Percentiles rank a stretch among this genome's conserved stretches.
Conservation (phyloP, 2,329 filamentous ascomycete genomes). For the Aspergillus flavus region DNA sequence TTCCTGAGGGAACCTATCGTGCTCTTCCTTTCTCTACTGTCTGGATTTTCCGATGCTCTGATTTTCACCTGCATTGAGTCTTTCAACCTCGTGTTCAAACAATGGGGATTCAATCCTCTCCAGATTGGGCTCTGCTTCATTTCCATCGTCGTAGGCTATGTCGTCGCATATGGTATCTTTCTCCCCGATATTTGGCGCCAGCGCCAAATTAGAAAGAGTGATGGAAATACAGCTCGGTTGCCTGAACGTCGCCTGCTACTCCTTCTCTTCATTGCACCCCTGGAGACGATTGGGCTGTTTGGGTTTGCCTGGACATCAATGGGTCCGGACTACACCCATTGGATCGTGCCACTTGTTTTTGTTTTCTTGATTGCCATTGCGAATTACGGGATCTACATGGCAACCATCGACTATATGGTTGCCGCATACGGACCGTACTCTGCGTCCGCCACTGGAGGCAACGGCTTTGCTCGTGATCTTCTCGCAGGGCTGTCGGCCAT, state of each 20-base stretch:
- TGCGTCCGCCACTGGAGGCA: conserved; percentile 74
- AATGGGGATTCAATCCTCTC: conserved; percentile 25
- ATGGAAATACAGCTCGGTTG: conserved; percentile 56
- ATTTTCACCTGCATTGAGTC: conserved; percentile 80
- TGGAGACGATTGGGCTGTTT: conserved; percentile 67
- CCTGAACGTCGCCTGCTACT: conserved; percentile 67
- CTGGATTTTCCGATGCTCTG: conserved; percentile 72
- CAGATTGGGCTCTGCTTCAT: conserved; percentile 27
- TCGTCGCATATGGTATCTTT: conserved; percentile 57
- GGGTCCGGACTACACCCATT: conserved; percentile 65
- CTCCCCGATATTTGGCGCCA: conserved; percentile 52
- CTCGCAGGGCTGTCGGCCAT: conserved; percentile 72
- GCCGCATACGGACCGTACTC: conserved; percentile 73
- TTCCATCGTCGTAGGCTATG: conserved; percentile 55
- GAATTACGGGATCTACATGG: conserved; percentile 75
- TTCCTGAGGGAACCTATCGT: conserved; percentile 76
- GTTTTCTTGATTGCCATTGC: conserved; percentile 69
- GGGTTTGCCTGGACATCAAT: conserved; percentile 71
- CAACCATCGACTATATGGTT: conserved; percentile 77
- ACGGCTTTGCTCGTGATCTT: conserved; percentile 74
- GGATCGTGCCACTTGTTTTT: conserved; percentile 70
- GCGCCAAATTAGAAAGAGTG: conserved; percentile 40
- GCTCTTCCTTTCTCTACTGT: conserved; percentile 68
- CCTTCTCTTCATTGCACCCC: conserved; percentile 64
- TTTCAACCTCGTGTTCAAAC: conserved; percentile 60